Evolutionary conservation across 495 filamentous ascomycete species (phyloP).

Genomic region (Penicillium ucsense): DNA sequence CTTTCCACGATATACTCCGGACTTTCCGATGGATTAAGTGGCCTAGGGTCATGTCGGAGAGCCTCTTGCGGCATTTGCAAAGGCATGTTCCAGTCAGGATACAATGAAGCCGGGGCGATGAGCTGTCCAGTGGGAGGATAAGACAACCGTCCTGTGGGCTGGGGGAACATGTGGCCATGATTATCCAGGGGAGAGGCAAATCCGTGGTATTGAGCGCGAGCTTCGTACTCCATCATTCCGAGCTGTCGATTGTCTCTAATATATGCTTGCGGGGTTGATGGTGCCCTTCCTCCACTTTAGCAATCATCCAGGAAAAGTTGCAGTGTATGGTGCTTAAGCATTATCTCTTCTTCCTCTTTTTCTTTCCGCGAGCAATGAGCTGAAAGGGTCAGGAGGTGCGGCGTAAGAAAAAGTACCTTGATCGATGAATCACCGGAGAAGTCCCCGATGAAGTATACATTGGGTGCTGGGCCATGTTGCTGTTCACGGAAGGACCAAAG

Average conservation of each 20-base stretch:
- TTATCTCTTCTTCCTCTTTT: not conserved
- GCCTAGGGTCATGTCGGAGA: conserved; percentile 24
- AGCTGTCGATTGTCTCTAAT: conserved; percentile 22
- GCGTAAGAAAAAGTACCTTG: conserved; percentile 31
- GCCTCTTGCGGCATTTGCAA: conserved; percentile 24
- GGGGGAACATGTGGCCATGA: conserved; percentile 15
- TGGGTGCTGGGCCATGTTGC: conserved; percentile 25
- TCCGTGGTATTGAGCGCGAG: conserved; percentile 22
- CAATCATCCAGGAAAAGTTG: conserved; percentile 4
- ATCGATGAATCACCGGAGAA: conserved; percentile 30
- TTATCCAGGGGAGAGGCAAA: conserved; percentile 17
- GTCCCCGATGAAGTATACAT: conserved; percentile 25
- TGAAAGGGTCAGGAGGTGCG: conserved; percentile 3
- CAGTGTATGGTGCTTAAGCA: not conserved
- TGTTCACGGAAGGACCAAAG: not conserved
- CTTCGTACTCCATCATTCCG: conserved; percentile 24
- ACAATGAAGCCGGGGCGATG: conserved; percentile 20
- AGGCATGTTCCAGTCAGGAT: conserved; percentile 30
- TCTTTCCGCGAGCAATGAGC: not conserved
- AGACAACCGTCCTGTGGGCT: conserved; percentile 24
- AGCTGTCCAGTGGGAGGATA: conserved; percentile 27
- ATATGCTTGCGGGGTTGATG: conserved; percentile 22
- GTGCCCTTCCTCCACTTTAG: conserved; percentile 27
- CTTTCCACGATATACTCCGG: conserved; percentile 34
- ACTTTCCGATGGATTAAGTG: conserved; percentile 23